Conservation (phyloP, 2,329 filamentous ascomycete genomes). For the Monosporascus ibericus region DNA sequence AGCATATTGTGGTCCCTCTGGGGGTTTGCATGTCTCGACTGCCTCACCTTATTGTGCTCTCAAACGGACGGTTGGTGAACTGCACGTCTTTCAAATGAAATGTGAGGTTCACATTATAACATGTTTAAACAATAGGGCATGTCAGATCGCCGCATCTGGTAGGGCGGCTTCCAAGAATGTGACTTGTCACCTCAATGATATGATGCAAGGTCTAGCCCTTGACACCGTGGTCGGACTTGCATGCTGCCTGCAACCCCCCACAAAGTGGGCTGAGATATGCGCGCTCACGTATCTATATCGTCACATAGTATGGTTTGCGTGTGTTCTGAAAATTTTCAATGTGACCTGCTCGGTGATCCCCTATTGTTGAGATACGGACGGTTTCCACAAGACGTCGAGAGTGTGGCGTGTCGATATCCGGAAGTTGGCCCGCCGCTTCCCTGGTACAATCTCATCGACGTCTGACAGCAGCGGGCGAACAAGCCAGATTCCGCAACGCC, state of each 20-base stretch:
- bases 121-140: background rate
- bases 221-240: background rate
- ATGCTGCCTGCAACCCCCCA: background rate
- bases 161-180: background rate
- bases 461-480: conserved; percentile 6
- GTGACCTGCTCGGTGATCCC: background rate
- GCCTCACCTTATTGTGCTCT: background rate
- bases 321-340: background rate
- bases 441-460: conserved; percentile 11
- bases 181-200: background rate
- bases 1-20: background rate
- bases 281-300: too few species aligned
- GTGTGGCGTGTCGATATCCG: conserved; percentile 21
- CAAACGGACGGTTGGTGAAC: background rate
- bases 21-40: background rate
- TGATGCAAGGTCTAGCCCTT: background rate
- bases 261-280: too few species aligned
- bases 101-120: background rate
- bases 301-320: too few species aligned
- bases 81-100: too few species aligned
- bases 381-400: background rate
- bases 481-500: conserved; percentile 17
- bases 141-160: background rate
- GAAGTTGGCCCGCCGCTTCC: conserved; percentile 2
- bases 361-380: background rate